phyloP scores from a whole-genome alignment of 2,329 filamentous ascomycete genomes.

The Rhynchosporium secalis region DNA sequence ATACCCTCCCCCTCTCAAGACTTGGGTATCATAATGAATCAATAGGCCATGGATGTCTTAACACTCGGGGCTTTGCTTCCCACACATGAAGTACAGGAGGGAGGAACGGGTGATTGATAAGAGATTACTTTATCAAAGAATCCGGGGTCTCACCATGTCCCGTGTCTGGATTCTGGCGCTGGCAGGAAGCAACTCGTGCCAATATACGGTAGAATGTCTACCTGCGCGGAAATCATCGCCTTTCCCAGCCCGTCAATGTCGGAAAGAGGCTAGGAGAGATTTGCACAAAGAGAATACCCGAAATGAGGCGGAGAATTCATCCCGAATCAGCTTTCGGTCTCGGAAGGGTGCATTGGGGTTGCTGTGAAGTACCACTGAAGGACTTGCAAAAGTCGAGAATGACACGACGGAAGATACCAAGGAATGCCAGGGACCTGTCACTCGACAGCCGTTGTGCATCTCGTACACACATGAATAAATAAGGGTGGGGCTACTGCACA shows the following conservation, averaged over 20 bases:
- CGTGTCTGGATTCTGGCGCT: background rate
- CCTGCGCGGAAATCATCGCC: background rate
- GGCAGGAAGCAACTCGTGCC: background rate
- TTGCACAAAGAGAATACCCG: background rate
- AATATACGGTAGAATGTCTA: background rate
- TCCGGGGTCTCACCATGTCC: constrained; percentile 2
- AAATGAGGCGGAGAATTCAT: background rate
- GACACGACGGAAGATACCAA: no score
- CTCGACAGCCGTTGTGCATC: background rate
- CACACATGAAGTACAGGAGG: background rate
- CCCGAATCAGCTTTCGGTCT: background rate
- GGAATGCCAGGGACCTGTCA: background rate
- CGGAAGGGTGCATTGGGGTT: background rate
- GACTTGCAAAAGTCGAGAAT: background rate
- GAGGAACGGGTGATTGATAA: constrained; percentile 11
- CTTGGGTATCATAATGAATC: background rate
- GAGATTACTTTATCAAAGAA: constrained; percentile 18
- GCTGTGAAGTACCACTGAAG: background rate
- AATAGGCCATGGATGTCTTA: constrained; percentile 6
- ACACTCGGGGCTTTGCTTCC: background rate
- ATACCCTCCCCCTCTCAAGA: background rate
- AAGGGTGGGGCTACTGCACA: background rate
- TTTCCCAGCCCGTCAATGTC: background rate
- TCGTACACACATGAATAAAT: background rate
- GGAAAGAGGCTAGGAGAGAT: background rate